Conservation (phyloP, 352 stramenopile genomes). For the Phytophthora sojae region DNA sequence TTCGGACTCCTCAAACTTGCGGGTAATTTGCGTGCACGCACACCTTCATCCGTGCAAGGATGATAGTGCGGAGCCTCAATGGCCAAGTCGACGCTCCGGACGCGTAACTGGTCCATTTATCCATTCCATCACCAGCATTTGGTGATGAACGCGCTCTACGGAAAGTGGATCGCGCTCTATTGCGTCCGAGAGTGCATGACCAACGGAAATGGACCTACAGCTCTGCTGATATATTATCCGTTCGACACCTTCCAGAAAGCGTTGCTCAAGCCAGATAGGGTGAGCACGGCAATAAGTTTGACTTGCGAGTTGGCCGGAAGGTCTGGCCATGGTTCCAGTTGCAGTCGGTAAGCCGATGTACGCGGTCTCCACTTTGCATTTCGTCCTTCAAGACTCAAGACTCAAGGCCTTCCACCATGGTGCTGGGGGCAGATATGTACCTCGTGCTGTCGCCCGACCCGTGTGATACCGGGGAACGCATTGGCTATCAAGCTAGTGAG, state of each 20-base stretch:
- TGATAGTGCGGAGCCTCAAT: background rate
- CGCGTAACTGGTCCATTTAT: background rate
- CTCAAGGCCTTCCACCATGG: constrained; percentile 13
- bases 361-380: constrained; percentile 15
- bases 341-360: background rate
- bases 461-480: constrained; percentile 24
- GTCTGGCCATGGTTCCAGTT: constrained; percentile 10
- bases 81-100: background rate
- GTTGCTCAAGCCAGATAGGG: background rate
- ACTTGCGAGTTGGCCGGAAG: background rate
- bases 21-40: background rate
- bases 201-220: background rate
- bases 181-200: background rate
- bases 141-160: background rate
- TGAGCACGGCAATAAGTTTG: background rate
- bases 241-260: background rate
- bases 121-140: background rate
- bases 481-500: constrained; percentile 17
- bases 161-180: constrained; percentile 14
- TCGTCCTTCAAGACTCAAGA: constrained; percentile 16
- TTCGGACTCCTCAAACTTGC: background rate
- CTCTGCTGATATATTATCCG: constrained; percentile 13
- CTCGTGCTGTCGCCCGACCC: constrained; percentile 32
- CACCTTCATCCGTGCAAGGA: background rate
- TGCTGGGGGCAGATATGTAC: constrained; percentile 35